Evolutionary conservation across 257 asterid genomes (phyloP).

Genomic region (Solanum ossicruentum): DNA sequence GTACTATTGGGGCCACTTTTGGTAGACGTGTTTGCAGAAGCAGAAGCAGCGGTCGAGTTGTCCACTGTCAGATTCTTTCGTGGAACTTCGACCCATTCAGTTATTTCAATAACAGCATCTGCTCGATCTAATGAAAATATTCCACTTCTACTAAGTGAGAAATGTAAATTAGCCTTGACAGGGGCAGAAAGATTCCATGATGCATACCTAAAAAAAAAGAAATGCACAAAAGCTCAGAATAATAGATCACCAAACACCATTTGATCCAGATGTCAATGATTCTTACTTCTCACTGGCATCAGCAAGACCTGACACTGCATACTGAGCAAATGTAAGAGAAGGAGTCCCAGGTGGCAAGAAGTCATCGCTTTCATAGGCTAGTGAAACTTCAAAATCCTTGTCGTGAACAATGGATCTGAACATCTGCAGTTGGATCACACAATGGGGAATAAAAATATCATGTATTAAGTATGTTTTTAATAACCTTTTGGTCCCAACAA

Average conservation of each 20-base stretch:
- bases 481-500: background rate
- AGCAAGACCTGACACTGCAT: conserved; percentile 76
- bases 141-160: conserved; percentile 95
- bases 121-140: conserved; percentile 74
- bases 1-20: conserved; percentile 35
- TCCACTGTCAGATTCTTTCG: conserved; percentile 70
- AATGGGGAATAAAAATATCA: background rate
- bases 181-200: conserved; percentile 89
- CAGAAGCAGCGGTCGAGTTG: conserved; percentile 44
- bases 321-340: conserved; percentile 61
- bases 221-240: conserved; percentile 2
- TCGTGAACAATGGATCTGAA: conserved; percentile 79
- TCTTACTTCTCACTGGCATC: conserved; percentile 76
- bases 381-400: conserved; percentile 89
- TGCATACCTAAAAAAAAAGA: conserved; percentile 49
- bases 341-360: conserved; percentile 62
- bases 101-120: conserved; percentile 83
- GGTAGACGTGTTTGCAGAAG: conserved; percentile 43
- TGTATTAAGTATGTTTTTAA: background rate
- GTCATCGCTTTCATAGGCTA: conserved; percentile 76
- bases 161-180: conserved; percentile 86
- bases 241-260: background rate
- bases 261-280: conserved; percentile 1
- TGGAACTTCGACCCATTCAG: conserved; percentile 98
- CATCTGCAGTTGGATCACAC: conserved; percentile 37